phyloP scores from a whole-genome alignment of 768 basidiomycete genomes.

The Rhodotorula sphaerocarpa region DNA sequence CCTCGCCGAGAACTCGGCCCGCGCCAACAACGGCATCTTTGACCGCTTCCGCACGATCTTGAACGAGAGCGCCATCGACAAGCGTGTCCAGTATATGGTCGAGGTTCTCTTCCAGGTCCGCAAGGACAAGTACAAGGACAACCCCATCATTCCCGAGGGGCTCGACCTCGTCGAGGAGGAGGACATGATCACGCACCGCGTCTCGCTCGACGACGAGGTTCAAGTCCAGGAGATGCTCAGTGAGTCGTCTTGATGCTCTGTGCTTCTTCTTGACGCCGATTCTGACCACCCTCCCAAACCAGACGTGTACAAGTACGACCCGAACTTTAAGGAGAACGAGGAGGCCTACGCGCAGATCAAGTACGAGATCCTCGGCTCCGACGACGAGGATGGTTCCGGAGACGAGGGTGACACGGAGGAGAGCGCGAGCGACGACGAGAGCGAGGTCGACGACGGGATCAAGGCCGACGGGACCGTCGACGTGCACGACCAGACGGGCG shows the following conservation, averaged over 20 bases:
- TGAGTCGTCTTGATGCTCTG: conserved; percentile 47
- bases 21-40: conserved; percentile 86
- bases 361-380: conserved; percentile 81
- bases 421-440: conserved; percentile 47
- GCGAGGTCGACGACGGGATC: conserved; percentile 52
- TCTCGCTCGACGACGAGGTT: conserved; percentile 84
- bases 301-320: conserved; percentile 95
- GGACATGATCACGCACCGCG: conserved; percentile 91
- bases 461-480: conserved; percentile 69
- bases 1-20: conserved; percentile 83
- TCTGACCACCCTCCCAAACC: not conserved
- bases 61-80: conserved; percentile 89
- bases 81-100: conserved; percentile 98
- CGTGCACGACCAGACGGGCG: conserved; percentile 89
- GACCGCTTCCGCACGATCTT: conserved; percentile 95
- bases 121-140: conserved; percentile 99
- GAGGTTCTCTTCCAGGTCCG: conserved; percentile 98
- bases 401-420: conserved; percentile 55
- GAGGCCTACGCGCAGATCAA: conserved; percentile 88
- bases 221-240: conserved; percentile 90
- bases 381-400: conserved; percentile 47
- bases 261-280: not conserved
- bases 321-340: conserved; percentile 80
- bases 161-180: conserved; percentile 95
- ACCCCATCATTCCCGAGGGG: conserved; percentile 86